phyloP scores from a whole-genome alignment of 805 yeast genomes.

The Hanseniaspora nectarophila region DNA sequence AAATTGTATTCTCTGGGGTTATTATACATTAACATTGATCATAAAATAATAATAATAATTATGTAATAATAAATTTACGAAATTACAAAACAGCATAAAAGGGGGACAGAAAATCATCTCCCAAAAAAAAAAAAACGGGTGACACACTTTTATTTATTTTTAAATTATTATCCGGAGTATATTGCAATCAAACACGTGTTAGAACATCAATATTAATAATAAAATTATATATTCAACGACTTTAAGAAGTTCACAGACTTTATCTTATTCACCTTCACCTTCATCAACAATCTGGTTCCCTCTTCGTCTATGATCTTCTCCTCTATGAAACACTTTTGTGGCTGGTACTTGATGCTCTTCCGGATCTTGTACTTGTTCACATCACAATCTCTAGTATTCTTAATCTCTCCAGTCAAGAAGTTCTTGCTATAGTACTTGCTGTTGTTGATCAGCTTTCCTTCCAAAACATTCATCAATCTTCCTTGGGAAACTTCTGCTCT shows the following conservation, averaged over 20 bases:
- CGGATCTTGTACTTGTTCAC: neutral
- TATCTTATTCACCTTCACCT: neutral
- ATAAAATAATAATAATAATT: no score
- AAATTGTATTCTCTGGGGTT: neutral
- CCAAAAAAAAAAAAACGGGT: no score
- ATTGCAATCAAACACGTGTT: no score
- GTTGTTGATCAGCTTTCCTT: conserved; percentile 1
- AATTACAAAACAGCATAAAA: no score
- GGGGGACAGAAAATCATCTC: no score
- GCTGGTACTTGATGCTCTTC: conserved; percentile 1
- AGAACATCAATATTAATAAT: no score
- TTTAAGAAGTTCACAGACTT: neutral
- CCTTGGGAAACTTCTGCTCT: conserved; percentile 1
- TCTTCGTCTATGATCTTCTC: neutral
- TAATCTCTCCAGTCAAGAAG: conserved; percentile 1
- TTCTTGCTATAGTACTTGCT: neutral
- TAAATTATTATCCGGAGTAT: no score
- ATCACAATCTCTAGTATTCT: neutral
- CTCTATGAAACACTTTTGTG: conserved; percentile 3
- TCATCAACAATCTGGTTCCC: neutral
- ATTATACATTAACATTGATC: no score
- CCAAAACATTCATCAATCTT: neutral
- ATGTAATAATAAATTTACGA: no score
- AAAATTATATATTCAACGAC: neutral
- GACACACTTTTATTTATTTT: no score